phyloP scores from a whole-genome alignment of 1,284 basidiomycete genomes.

The Irpex sp. region DNA sequence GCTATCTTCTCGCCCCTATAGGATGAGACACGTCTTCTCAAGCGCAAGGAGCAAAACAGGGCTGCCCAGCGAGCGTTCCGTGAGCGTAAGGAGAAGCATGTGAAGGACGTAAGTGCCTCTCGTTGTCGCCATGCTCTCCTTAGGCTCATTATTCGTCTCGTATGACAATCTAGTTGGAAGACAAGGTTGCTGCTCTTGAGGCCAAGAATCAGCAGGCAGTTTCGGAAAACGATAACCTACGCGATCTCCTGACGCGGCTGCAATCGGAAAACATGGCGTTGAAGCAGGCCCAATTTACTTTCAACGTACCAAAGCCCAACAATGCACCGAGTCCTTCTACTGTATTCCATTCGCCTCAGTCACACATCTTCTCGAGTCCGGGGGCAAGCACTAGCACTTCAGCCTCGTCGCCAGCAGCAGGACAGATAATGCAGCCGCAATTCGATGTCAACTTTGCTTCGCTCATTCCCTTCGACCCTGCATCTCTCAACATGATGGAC shows the following conservation, averaged over 20 bases:
- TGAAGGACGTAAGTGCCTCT: constrained; percentile 68
- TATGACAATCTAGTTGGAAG: constrained; percentile 58
- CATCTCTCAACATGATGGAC: constrained; percentile 56
- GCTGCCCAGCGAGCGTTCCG: constrained; percentile 84
- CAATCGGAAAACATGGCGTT: constrained; percentile 76
- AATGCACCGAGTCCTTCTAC: constrained; percentile 9
- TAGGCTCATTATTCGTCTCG: background rate
- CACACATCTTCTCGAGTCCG: constrained; percentile 26
- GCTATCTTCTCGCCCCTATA: constrained; percentile 25
- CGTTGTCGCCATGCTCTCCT: background rate
- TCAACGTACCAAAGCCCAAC: constrained; percentile 48
- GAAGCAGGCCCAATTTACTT: constrained; percentile 73
- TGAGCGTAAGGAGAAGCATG: constrained; percentile 86
- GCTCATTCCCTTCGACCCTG: constrained; percentile 63
- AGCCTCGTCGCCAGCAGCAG: constrained; percentile 17
- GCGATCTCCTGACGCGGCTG: constrained; percentile 71
- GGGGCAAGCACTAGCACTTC: constrained; percentile 26
- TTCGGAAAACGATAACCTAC: constrained; percentile 75
- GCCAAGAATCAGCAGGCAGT: constrained; percentile 65
- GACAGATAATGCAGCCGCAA: constrained; percentile 13
- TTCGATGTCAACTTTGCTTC: constrained; percentile 58
- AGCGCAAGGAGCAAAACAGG: constrained; percentile 85
- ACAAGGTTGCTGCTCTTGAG: constrained; percentile 76
- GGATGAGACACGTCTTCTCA: constrained; percentile 70
- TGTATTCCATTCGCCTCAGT: constrained; percentile 16